phyloP scores from a whole-genome alignment of 768 basidiomycete genomes.

The Punctularia strigosozonata region DNA sequence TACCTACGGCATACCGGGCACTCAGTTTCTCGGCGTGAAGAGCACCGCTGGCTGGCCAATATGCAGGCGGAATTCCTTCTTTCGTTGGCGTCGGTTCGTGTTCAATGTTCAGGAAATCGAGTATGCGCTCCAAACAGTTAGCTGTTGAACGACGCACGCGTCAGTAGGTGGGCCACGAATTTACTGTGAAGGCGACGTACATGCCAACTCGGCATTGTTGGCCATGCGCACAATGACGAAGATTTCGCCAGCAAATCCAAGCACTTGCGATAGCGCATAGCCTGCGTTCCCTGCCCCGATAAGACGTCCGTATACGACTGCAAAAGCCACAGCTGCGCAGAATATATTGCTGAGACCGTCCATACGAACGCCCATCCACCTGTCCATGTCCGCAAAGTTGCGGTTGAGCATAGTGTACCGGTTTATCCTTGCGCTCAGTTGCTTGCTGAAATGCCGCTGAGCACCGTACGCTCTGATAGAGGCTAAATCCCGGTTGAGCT shows the following conservation, averaged over 20 bases:
- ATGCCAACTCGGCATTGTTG: not conserved
- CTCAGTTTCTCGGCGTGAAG: constrained; percentile 41
- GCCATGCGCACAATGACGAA: not conserved
- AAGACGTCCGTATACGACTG: constrained; percentile 22
- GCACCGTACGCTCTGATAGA: constrained; percentile 31
- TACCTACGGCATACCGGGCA: constrained; percentile 28
- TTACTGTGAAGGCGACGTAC: not conserved
- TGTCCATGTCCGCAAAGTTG: constrained; percentile 1
- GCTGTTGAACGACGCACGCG: constrained; percentile 5
- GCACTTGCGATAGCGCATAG: constrained; percentile 9
- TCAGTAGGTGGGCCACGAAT: not conserved
- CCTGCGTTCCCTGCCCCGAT: constrained; percentile 11
- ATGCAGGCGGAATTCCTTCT: constrained; percentile 43
- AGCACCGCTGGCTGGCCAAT: constrained; percentile 53
- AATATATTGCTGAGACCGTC: constrained; percentile 30
- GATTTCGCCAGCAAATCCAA: not conserved
- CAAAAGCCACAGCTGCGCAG: constrained; percentile 15
- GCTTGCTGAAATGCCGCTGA: constrained; percentile 4
- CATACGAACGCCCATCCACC: constrained; percentile 26
- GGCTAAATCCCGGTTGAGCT: constrained; percentile 12
- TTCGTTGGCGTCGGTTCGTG: constrained; percentile 34
- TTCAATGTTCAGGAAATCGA: constrained; percentile 44
- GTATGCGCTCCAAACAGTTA: constrained; percentile 22
- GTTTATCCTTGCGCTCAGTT: constrained; percentile 5
- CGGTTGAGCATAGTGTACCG: not conserved